phyloP scores from a whole-genome alignment of 345 rosid genomes.

The Arabis alpina region DNA sequence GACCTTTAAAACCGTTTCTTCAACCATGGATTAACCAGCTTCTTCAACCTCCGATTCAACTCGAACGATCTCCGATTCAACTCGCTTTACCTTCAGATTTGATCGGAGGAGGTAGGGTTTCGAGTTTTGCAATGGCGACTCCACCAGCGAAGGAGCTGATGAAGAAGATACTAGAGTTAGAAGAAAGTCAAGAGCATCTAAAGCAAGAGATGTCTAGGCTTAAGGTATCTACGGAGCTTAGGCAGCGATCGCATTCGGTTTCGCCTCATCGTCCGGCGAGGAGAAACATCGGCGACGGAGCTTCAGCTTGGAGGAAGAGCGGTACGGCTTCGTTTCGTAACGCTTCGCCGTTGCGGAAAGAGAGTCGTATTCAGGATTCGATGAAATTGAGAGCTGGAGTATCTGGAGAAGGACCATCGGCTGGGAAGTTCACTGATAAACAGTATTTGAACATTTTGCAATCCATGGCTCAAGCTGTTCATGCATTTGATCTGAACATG shows the following conservation, averaged over 20 bases:
- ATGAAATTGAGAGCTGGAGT: constrained; percentile 38
- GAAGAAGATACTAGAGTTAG: constrained; percentile 84
- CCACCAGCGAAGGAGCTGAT: constrained; percentile 80
- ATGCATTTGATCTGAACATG: constrained; percentile 64
- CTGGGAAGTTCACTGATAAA: constrained; percentile 61
- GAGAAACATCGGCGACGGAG: constrained; percentile 46
- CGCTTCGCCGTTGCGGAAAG: constrained; percentile 89
- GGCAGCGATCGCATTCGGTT: constrained; percentile 83
- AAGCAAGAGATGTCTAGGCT: constrained; percentile 83
- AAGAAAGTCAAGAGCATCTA: constrained; percentile 82
- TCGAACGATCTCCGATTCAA: constrained; percentile 36
- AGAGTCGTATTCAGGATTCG: constrained; percentile 52
- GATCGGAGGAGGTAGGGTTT: neutral
- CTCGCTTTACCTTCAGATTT: constrained; percentile 27
- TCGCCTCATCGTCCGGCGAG: constrained; percentile 71
- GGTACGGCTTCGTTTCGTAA: constrained; percentile 71
- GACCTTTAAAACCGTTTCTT: constrained; percentile 15
- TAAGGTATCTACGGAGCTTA: constrained; percentile 49
- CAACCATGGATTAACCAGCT: too few relatives aligned
- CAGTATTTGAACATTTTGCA: constrained; percentile 90
- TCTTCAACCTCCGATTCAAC: constrained; percentile 33
- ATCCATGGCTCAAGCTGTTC: constrained; percentile 93
- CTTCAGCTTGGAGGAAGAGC: constrained; percentile 51
- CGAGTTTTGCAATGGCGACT: constrained; percentile 52
- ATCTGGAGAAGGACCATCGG: constrained; percentile 54